Evolutionary conservation across 1,284 basidiomycete genomes (phyloP), one percentile per base, ranked within the genome.

Genomic region (Testicularia cyperi): DNA sequence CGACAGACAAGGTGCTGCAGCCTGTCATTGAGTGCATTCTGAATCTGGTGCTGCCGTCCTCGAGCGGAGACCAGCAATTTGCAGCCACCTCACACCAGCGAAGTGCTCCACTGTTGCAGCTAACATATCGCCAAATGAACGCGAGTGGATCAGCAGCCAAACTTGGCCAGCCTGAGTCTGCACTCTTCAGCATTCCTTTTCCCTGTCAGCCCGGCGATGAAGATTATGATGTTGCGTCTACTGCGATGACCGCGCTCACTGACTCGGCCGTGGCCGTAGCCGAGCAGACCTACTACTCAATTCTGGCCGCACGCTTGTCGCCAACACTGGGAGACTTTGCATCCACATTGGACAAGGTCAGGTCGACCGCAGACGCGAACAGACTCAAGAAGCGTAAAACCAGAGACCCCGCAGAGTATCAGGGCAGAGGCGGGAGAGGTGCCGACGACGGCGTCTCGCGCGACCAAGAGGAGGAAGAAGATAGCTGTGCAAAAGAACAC

Each of bases 351-450:
- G 38, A 42, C 5, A 62, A 57, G 34, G 43, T 85, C 2, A 82
- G 85, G 33, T 72, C 48, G 28, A 51, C 65, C 39, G 80, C 18
- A 79, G 83, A 19, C 86, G 89, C 70, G 75, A 65, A 6, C 75
- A 81, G 48, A 87, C 85, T 1, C 84, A 90, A 72, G 69, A 68
- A 10, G 12, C 27, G 39, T 18, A 47, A 29, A 14, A 26, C 40
- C 8, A 49, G 65, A 16, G 58, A 65, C 25, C 51, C 44, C 14
- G 44, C 68, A 13, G 68, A 68, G 32, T 70, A 63, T 32, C 55
- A 63, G 21, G 68, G 65, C 6, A 38, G 68, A 23, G 68, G 62
- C 4, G 68, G 68, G 9, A 38, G 58, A 30, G 58, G 52, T 15
- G 44, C 14, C 14, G 52, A 62, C 15, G 58, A 62, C 16, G 58